Percentiles rank a stretch among this genome's conserved stretches.
These are phyloP conservation scores for Lepidium aucheri DNA, from an alignment of 345 rosid genomes.

Conservation along the genomic window DNA sequence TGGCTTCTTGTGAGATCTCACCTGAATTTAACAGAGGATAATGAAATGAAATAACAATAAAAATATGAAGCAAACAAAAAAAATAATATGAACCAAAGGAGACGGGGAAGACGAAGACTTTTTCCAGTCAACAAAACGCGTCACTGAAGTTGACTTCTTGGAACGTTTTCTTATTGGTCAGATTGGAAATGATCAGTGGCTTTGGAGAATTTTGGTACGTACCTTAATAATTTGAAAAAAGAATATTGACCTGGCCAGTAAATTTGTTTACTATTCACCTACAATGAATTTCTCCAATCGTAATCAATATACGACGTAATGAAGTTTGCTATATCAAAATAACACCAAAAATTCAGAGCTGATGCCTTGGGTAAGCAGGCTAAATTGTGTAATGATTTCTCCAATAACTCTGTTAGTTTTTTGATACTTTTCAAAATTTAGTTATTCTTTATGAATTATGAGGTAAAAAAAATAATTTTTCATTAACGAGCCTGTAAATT, in stretches of 20 bases:
- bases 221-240: not conserved
- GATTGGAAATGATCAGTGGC: not conserved
- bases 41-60: too few relatives aligned
- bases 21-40: conserved; percentile 9
- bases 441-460: too few relatives aligned
- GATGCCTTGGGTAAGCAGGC: not conserved
- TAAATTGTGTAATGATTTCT: not conserved
- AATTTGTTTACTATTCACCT: not conserved
- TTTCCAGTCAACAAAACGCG: conserved; percentile 17
- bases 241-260: not conserved
- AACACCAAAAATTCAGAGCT: not conserved
- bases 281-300: too few relatives aligned
- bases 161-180: not conserved
- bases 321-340: not conserved
- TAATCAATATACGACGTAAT: too few relatives aligned
- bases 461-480: too few relatives aligned
- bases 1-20: not conserved
- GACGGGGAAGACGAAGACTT: conserved; percentile 5
- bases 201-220: not conserved
- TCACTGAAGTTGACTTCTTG: conserved; percentile 4
- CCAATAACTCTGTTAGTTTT: too few relatives aligned
- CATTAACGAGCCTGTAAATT: not conserved
- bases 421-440: too few relatives aligned
- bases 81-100: not conserved
- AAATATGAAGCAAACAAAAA: too few relatives aligned